Conservation (phyloP, 805 yeast genomes). For the Candida krabiensis region DNA sequence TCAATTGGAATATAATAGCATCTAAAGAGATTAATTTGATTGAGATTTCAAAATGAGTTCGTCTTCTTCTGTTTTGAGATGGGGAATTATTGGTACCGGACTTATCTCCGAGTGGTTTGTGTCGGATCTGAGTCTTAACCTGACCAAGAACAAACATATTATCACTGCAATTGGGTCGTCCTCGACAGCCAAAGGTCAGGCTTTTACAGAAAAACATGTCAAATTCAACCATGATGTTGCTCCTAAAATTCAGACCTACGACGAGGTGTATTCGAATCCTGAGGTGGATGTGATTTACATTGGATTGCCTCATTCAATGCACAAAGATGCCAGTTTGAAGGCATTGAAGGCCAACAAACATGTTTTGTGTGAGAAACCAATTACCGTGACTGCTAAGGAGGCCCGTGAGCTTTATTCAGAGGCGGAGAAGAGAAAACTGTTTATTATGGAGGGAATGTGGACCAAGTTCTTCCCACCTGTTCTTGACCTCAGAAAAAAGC, state of each 20-base stretch:
- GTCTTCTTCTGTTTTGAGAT: constrained; percentile 16
- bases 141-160: constrained; percentile 30
- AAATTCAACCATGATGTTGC: constrained; percentile 16
- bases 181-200: constrained; percentile 34
- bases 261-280: constrained; percentile 42
- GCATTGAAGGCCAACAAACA: constrained; percentile 47
- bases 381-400: constrained; percentile 48
- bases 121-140: constrained; percentile 32
- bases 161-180: constrained; percentile 43
- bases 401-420: constrained; percentile 40
- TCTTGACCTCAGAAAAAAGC: constrained; percentile 33
- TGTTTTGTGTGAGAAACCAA: constrained; percentile 57
- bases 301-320: constrained; percentile 56
- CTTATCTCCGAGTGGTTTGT: constrained; percentile 47
- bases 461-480: constrained; percentile 53
- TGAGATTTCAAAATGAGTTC: no score
- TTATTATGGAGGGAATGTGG: constrained; percentile 63
- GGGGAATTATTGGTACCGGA: constrained; percentile 55
- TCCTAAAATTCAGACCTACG: constrained; percentile 33
- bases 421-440: constrained; percentile 44
- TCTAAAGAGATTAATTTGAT: no score
- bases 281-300: constrained; percentile 51
- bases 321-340: constrained; percentile 38
- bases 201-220: constrained; percentile 28
- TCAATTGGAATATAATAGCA: neutral